Conservation (phyloP, 2,329 filamentous ascomycete genomes). For the Aureobasidium sp. region DNA sequence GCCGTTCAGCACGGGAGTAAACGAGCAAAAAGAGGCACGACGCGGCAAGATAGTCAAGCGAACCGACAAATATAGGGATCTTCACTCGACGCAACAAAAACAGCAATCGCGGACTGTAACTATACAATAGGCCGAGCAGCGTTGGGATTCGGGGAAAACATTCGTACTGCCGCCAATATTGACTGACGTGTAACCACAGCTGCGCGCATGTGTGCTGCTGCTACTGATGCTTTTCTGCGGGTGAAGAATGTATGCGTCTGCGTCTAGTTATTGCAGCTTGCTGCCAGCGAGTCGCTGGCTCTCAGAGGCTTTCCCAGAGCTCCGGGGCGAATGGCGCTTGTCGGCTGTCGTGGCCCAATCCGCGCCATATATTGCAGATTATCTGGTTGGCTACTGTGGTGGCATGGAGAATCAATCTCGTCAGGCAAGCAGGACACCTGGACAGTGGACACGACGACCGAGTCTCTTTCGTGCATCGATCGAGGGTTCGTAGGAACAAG, state of each 20-base stretch:
- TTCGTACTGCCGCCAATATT: not conserved
- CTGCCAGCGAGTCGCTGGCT: not conserved
- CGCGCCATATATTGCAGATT: slow-evolving; percentile 2
- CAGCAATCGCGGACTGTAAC: not conserved
- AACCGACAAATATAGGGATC: not conserved
- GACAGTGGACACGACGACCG: not conserved
- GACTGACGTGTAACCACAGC: slow-evolving; percentile 4
- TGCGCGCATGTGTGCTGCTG: not conserved
- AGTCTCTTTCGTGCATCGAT: not conserved
- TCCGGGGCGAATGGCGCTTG: slow-evolving; percentile 6
- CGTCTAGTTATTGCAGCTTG: not conserved
- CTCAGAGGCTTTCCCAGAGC: not conserved
- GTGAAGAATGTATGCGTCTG: not conserved
- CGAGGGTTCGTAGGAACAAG: not conserved
- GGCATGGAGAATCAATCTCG: not conserved
- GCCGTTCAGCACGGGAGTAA: not conserved
- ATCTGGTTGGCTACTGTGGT: slow-evolving; percentile 5
- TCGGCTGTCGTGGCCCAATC: slow-evolving; percentile 5
- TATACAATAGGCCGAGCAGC: slow-evolving; percentile 7
- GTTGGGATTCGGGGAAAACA: not conserved
- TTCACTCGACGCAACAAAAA: slow-evolving; percentile 3
- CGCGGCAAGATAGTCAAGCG: not conserved
- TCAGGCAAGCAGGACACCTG: not conserved
- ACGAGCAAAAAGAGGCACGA: slow-evolving; percentile 3
- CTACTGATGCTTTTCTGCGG: not conserved